These are phyloP conservation scores for Colletotrichum camelliae DNA, from an alignment of 2,329 filamentous ascomycete species.

Conservation along the genomic window DNA sequence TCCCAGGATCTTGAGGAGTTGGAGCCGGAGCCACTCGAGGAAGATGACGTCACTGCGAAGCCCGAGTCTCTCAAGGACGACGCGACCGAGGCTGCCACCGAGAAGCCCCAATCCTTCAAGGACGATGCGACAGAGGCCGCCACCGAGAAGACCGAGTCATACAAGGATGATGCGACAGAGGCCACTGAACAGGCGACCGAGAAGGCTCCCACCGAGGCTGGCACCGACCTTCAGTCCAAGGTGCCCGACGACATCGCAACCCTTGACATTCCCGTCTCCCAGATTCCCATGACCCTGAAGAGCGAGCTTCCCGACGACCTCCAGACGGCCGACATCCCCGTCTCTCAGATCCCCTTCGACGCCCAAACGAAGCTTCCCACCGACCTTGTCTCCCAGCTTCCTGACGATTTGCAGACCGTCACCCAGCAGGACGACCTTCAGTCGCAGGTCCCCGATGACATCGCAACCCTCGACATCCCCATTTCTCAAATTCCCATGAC, in stretches of 20 bases:
- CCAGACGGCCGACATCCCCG: constrained; percentile 18
- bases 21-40: constrained; percentile 15
- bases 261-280: constrained; percentile 12
- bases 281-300: constrained; percentile 9
- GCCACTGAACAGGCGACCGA: not conserved
- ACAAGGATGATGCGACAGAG: not conserved
- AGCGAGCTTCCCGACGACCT: constrained; percentile 21
- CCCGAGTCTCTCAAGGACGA: constrained; percentile 9
- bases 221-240: not conserved
- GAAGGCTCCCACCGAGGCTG: not conserved
- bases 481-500: constrained; percentile 10
- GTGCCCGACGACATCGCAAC: constrained; percentile 6
- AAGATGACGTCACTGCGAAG: not conserved
- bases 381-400: constrained; percentile 8
- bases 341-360: constrained; percentile 13
- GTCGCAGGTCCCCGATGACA: not conserved
- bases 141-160: constrained; percentile 21
- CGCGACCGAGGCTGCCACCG: not conserved
- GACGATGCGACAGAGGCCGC: constrained; percentile 9
- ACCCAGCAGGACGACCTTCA: not conserved
- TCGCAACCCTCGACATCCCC: constrained; percentile 9
- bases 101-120: constrained; percentile 13
- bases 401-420: not conserved
- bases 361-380: constrained; percentile 12
- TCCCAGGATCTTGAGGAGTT: constrained; percentile 13